Percentiles rank a stretch among this genome's conserved stretches.
These are phyloP conservation scores for Aspergillus wentii DNA, from an alignment of 495 filamentous ascomycete species.

Conservation along the genomic window DNA sequence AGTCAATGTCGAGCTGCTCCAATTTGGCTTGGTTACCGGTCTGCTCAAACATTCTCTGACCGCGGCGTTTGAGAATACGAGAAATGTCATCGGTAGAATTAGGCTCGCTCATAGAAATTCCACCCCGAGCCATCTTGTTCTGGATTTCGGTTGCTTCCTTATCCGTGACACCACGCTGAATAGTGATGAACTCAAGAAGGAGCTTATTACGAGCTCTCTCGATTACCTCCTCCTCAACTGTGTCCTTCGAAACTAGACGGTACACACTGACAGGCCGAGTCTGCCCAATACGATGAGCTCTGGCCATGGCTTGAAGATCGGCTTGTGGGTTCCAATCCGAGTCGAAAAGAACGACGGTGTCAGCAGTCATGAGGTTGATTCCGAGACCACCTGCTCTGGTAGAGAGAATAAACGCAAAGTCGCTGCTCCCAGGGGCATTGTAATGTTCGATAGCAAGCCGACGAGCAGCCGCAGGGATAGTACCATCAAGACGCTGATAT, in stretches of 20 bases:
- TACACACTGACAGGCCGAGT: slow-evolving; percentile 94
- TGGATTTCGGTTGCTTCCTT: slow-evolving; percentile 69
- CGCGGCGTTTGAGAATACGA: slow-evolving; percentile 85
- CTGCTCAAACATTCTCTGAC: slow-evolving; percentile 96
- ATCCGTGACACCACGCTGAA: slow-evolving; percentile 93
- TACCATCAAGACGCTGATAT: slow-evolving; percentile 92
- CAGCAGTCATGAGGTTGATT: slow-evolving; percentile 98
- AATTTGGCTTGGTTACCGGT: slow-evolving; percentile 92
- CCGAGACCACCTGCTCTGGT: slow-evolving; percentile 94
- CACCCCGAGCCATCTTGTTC: slow-evolving; percentile 57
- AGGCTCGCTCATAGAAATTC: slow-evolving; percentile 56
- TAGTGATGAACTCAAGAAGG: slow-evolving; percentile 96
- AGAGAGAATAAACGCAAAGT: slow-evolving; percentile 95
- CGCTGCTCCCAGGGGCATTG: slow-evolving; percentile 86
- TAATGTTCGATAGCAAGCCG: slow-evolving; percentile 95
- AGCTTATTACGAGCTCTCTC: slow-evolving; percentile 96
- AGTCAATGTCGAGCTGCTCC: slow-evolving; percentile 97
- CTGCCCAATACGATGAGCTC: slow-evolving; percentile 96
- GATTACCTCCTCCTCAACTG: slow-evolving; percentile 95
- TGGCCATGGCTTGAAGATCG: slow-evolving; percentile 96
- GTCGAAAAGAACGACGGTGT: slow-evolving; percentile 96
- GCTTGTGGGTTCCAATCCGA: slow-evolving; percentile 99
- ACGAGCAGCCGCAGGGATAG: slow-evolving; percentile 77
- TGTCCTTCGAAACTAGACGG: slow-evolving; percentile 92
- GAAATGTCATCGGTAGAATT: slow-evolving; percentile 87